A percentile compares a stretch with the other conserved stretches of the same genome.
These are phyloP conservation scores for Salvia hispanica DNA, from an alignment of 257 asterid species.

Conservation along the genomic window DNA sequence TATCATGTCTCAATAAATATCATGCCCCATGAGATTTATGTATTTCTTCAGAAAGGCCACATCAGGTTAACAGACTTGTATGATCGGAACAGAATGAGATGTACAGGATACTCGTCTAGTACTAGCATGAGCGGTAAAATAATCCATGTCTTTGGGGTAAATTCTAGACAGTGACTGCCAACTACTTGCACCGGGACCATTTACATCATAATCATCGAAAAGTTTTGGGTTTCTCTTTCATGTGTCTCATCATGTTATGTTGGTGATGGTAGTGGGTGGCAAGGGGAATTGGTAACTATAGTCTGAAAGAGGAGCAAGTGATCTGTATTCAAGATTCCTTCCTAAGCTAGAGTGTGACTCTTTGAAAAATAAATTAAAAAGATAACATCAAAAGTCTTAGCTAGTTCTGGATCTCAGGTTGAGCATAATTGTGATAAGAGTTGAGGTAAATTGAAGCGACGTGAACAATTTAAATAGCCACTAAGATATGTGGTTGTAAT, in stretches of 20 bases:
- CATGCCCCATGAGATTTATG: slow-evolving; percentile 21
- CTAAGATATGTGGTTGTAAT: slow-evolving; percentile 16
- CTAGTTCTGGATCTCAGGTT: slow-evolving; percentile 7
- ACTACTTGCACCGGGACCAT: slow-evolving; percentile 33
- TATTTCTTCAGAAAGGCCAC: slow-evolving; percentile 9
- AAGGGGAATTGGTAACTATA: not conserved
- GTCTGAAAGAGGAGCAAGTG: not conserved
- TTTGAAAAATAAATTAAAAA: not conserved
- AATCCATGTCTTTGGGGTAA: slow-evolving; percentile 1
- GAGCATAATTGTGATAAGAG: slow-evolving; percentile 18
- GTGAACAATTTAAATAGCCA: not conserved
- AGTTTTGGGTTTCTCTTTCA: slow-evolving; percentile 14
- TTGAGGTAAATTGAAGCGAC: not conserved
- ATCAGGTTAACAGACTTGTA: slow-evolving; percentile 13
- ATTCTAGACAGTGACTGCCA: slow-evolving; percentile 28
- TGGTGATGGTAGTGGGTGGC: not conserved
- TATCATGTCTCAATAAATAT: not conserved
- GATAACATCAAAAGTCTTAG: not conserved
- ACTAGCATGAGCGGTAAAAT: slow-evolving; percentile 11
- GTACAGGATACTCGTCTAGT: too few relatives aligned
- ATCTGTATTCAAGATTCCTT: slow-evolving; percentile 25
- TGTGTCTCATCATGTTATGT: slow-evolving; percentile 2
- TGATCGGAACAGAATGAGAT: not conserved
- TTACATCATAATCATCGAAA: not conserved
- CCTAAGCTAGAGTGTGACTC: slow-evolving; percentile 6